Evolutionary conservation across 305 asterid genomes (phyloP).

Genomic region (Solanum chacoense): DNA sequence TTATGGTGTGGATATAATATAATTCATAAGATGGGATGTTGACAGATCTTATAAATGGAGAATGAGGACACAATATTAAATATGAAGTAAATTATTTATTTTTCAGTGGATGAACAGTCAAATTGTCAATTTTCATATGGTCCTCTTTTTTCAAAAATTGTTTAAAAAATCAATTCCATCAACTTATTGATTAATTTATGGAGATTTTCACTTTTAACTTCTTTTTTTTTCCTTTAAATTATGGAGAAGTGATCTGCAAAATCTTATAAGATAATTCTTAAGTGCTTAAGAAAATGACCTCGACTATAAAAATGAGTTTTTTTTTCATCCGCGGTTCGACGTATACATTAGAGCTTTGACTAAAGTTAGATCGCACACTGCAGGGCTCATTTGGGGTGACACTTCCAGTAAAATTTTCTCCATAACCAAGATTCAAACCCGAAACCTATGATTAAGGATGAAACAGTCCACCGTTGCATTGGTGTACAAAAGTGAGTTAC

Average conservation of each 20-base stretch:
- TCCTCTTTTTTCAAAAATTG: not conserved
- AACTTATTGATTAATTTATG: not conserved
- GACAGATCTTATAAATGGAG: not conserved
- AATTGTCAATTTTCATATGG: not conserved
- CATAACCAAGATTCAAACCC: fast-evolving
- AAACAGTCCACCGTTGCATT: too few relatives aligned
- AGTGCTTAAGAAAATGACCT: not conserved
- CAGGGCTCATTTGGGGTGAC: too few relatives aligned
- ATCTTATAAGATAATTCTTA: not conserved
- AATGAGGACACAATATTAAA: not conserved
- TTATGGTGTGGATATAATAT: not conserved
- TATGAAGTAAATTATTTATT: not conserved
- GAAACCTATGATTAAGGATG: too few relatives aligned
- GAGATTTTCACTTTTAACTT: not conserved
- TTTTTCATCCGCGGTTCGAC: too few relatives aligned
- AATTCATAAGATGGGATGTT: not conserved
- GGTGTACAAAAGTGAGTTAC: too few relatives aligned
- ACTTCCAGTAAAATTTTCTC: too few relatives aligned
- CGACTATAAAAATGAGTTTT: not conserved
- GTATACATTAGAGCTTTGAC: too few relatives aligned
- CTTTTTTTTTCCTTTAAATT: not conserved
- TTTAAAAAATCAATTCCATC: not conserved
- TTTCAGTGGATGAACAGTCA: not conserved
- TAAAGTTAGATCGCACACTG: too few relatives aligned
- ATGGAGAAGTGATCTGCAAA: not conserved